phyloP scores from a whole-genome alignment of 2,329 filamentous ascomycete genomes.

The Ophioceras dolichostomum region DNA sequence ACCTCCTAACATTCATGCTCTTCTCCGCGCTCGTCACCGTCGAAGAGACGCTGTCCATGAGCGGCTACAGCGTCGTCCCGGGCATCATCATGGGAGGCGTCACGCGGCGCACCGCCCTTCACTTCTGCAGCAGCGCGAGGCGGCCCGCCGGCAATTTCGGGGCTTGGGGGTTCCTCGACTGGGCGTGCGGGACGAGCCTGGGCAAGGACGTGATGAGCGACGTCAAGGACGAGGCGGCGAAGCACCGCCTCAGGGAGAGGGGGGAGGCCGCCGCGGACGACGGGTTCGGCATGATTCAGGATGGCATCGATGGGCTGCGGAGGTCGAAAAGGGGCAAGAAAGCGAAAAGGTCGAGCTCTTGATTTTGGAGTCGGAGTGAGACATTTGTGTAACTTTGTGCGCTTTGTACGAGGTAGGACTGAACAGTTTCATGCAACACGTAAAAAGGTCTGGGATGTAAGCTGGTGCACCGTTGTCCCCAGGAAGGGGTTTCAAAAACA shows the following conservation, averaged over 20 bases:
- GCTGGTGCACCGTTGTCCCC: too few species aligned
- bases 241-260: conserved; percentile 36
- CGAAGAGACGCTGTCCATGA: conserved; percentile 55
- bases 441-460: too few species aligned
- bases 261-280: conserved; percentile 19
- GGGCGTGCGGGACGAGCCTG: conserved; percentile 42
- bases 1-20: conserved; percentile 60
- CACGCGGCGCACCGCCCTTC: conserved; percentile 13
- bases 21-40: conserved; percentile 50
- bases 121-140: conserved; percentile 19
- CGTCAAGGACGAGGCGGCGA: conserved; percentile 41
- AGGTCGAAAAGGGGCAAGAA: conserved; percentile 15
- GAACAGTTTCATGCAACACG: too few species aligned
- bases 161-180: conserved; percentile 51
- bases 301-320: conserved; percentile 18
- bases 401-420: too few species aligned
- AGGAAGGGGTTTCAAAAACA: too few species aligned
- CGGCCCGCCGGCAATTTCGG: conserved; percentile 51
- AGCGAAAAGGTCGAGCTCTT: conserved; percentile 4
- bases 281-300: conserved; percentile 19
- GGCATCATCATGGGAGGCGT: conserved; percentile 41
- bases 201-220: conserved; percentile 42
- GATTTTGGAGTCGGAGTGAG: too few species aligned
- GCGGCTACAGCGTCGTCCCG: conserved; percentile 50
- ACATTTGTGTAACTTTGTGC: too few species aligned